These are phyloP conservation scores for Thelonectria olida DNA, from an alignment of 2,329 filamentous ascomycete species.

Conservation along the genomic window DNA sequence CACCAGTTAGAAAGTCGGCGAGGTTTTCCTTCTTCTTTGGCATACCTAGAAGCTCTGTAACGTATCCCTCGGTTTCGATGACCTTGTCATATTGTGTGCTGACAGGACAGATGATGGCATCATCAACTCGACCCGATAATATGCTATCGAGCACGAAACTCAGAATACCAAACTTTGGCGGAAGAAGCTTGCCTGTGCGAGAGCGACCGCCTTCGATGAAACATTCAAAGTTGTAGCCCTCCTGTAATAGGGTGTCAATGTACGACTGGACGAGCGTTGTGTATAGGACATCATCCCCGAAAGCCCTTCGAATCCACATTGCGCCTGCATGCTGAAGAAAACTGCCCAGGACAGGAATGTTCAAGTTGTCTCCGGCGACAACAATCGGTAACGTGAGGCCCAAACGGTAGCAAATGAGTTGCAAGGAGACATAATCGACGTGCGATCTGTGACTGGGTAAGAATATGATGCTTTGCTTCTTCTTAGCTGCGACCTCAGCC, in stretches of 20 bases:
- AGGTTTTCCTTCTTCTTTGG: conserved; percentile 97
- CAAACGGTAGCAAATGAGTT: conserved; percentile 93
- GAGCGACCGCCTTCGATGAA: conserved; percentile 97
- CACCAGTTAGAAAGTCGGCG: conserved; percentile 84
- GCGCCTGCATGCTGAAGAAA: conserved; percentile 97
- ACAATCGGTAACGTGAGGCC: conserved; percentile 90
- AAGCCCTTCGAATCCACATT: conserved; percentile 94
- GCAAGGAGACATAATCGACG: conserved; percentile 94
- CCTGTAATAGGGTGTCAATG: conserved; percentile 89
- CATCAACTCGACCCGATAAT: conserved; percentile 85
- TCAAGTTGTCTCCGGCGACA: conserved; percentile 94
- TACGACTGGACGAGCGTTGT: conserved; percentile 94
- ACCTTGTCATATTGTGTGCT: conserved; percentile 99
- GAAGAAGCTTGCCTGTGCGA: conserved; percentile 89
- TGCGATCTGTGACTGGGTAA: conserved; percentile 94
- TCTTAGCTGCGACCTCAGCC: conserved; percentile 81
- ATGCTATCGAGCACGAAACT: conserved; percentile 92
- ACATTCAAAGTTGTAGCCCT: conserved; percentile 95
- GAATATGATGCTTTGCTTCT: conserved; percentile 96
- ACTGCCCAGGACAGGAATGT: conserved; percentile 87
- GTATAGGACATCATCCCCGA: conserved; percentile 92
- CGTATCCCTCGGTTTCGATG: conserved; percentile 96
- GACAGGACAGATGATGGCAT: conserved; percentile 93
- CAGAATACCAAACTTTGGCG: conserved; percentile 95
- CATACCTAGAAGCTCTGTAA: conserved; percentile 90